Conservation (phyloP, 2,329 filamentous ascomycete genomes). For the Verticillium isaacii region DNA sequence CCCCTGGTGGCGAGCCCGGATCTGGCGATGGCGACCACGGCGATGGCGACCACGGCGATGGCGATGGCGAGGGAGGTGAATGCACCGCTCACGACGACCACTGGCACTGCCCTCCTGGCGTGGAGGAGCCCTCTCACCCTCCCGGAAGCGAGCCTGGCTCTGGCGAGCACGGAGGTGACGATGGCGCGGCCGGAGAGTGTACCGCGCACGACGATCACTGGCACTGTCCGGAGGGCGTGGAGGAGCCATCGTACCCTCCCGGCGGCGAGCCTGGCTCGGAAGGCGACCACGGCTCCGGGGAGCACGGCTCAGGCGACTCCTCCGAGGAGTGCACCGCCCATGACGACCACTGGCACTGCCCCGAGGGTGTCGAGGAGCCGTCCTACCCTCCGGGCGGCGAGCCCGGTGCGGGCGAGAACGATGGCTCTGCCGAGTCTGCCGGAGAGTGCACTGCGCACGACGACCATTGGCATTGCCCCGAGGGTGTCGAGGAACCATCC, state of each 20-base stretch:
- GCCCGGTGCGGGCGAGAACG: not conserved
- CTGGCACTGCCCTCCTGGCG: slow-evolving; percentile 8
- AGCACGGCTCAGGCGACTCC: not conserved
- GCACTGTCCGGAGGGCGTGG: slow-evolving; percentile 7
- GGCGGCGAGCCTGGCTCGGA: not conserved
- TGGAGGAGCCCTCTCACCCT: not conserved
- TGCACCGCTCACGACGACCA: slow-evolving; percentile 1
- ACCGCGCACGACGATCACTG: slow-evolving; percentile 2
- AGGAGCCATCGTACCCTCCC: not conserved
- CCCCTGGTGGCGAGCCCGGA: not conserved
- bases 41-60: too few species aligned
- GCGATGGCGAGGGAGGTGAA: not conserved
- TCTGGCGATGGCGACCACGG: not conserved
- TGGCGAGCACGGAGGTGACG: not conserved
- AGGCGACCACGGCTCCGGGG: too few species aligned
- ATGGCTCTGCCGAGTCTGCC: not conserved
- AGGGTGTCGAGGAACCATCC: slow-evolving; percentile 4
- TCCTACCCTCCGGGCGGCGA: not conserved
- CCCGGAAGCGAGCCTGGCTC: not conserved
- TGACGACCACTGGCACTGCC: slow-evolving; percentile 10
- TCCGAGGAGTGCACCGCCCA: not conserved
- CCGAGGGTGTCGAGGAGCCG: not conserved
- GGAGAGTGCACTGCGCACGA: slow-evolving; percentile 2
- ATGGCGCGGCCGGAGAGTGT: not conserved
- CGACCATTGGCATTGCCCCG: slow-evolving; percentile 10